Percentiles rank a stretch among this genome's conserved stretches.
phyloP scores from a whole-genome alignment of 2,329 filamentous ascomycete species.

The Gnomoniopsis smithogilvyi region DNA sequence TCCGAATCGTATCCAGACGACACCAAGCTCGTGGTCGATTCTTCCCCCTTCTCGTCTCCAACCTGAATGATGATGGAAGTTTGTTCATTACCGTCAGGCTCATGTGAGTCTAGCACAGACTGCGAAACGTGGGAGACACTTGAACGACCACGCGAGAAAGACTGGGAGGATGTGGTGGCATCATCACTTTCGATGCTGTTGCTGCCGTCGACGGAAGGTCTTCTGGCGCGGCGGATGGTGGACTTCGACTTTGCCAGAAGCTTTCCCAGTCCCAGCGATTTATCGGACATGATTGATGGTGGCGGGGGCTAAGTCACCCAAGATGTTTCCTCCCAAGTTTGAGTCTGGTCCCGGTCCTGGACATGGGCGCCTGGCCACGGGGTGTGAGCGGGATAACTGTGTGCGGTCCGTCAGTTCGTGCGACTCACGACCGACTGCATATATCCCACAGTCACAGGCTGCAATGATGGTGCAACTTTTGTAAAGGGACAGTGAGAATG shows the following conservation, averaged over 20 bases:
- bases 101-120: conserved; percentile 30
- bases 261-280: conserved; percentile 45
- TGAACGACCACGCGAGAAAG: conserved; percentile 4
- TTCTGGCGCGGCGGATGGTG: conserved; percentile 44
- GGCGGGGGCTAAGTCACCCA: not conserved
- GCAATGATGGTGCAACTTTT: too few species aligned
- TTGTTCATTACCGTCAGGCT: conserved; percentile 31
- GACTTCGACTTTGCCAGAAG: conserved; percentile 49
- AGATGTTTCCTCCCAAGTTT: conserved; percentile 6
- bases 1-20: conserved; percentile 42
- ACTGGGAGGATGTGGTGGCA: conserved; percentile 20
- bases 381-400: not conserved
- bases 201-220: conserved; percentile 37
- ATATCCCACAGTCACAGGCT: not conserved
- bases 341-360: not conserved
- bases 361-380: not conserved
- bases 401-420: not conserved
- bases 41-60: conserved; percentile 17
- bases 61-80: conserved; percentile 24
- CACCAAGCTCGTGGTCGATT: conserved; percentile 36
- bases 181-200: conserved; percentile 23
- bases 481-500: too few species aligned
- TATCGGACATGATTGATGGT: conserved; percentile 23
- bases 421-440: not conserved
- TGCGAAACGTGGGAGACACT: conserved; percentile 20